Conservation (phyloP, 306 rosid species). For the Trichosanthes cucumerina region DNA sequence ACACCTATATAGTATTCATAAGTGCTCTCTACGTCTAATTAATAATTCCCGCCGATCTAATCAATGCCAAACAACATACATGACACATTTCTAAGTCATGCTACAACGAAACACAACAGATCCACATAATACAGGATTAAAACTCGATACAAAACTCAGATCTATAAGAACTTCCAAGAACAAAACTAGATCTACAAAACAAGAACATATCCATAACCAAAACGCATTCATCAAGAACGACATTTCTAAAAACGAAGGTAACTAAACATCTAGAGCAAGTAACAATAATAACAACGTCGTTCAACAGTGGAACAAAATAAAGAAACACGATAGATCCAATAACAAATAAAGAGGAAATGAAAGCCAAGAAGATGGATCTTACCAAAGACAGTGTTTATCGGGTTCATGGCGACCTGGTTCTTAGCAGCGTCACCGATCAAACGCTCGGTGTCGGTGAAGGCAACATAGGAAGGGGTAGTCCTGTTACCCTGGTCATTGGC, state of each 20-base stretch:
- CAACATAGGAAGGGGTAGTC: conserved; percentile 60
- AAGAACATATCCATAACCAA: neutral
- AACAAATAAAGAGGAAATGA: neutral
- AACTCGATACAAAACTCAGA: neutral
- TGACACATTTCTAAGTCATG: neutral
- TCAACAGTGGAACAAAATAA: neutral
- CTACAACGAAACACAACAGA: neutral
- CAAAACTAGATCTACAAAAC: neutral
- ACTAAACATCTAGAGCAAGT: neutral
- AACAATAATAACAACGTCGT: neutral
- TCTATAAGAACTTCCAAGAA: neutral
- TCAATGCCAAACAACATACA: neutral
- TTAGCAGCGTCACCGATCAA: conserved; percentile 57
- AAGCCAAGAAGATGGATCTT: conserved; percentile 13
- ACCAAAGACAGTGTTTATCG: conserved; percentile 55
- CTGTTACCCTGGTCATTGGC: conserved; percentile 67
- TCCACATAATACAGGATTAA: neutral
- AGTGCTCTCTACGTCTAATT: neutral
- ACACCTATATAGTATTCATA: neutral
- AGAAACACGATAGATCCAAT: neutral
- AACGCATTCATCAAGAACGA: neutral
- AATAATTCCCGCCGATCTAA: neutral
- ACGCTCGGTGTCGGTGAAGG: conserved; percentile 46
- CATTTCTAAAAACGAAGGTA: neutral
- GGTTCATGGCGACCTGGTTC: conserved; percentile 62